phyloP scores from a whole-genome alignment of 306 rosid species.

The Hylodesmum podocarpum region DNA sequence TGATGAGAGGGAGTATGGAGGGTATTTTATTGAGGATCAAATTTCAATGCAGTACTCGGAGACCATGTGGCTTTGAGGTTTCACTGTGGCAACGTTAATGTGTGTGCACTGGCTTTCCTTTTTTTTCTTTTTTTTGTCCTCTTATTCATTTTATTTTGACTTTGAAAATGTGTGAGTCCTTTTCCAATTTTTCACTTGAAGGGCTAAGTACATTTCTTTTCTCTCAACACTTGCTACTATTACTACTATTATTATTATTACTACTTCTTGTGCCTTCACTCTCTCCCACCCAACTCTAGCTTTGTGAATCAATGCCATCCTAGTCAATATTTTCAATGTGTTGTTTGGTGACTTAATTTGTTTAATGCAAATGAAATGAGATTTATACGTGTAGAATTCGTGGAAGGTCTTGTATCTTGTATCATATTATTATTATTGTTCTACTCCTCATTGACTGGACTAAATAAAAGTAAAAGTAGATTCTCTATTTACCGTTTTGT shows the following conservation, averaged over 20 bases:
- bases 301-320: background rate
- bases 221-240: background rate
- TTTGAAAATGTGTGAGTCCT: constrained; percentile 30
- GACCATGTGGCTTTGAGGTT: constrained; percentile 39
- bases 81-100: constrained; percentile 55
- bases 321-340: background rate
- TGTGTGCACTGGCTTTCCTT: background rate
- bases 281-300: too few species aligned
- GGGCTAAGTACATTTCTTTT: constrained; percentile 45
- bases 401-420: background rate
- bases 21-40: constrained; percentile 43
- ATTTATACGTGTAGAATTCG: background rate
- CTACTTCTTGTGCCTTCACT: too few species aligned
- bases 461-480: constrained; percentile 32
- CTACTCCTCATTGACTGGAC: constrained; percentile 25
- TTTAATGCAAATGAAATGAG: background rate
- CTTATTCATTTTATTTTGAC: background rate
- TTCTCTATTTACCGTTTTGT: constrained; percentile 9
- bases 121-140: background rate
- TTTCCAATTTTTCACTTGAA: constrained; percentile 33
- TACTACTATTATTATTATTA: too few species aligned
- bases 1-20: constrained; percentile 37
- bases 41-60: constrained; percentile 45
- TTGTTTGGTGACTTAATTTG: too few species aligned
- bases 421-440: background rate